Percentiles rank a stretch among this genome's conserved stretches.
Evolutionary conservation across 2,329 filamentous ascomycete species (phyloP).

Genomic region (Phialocephala subalpina): DNA sequence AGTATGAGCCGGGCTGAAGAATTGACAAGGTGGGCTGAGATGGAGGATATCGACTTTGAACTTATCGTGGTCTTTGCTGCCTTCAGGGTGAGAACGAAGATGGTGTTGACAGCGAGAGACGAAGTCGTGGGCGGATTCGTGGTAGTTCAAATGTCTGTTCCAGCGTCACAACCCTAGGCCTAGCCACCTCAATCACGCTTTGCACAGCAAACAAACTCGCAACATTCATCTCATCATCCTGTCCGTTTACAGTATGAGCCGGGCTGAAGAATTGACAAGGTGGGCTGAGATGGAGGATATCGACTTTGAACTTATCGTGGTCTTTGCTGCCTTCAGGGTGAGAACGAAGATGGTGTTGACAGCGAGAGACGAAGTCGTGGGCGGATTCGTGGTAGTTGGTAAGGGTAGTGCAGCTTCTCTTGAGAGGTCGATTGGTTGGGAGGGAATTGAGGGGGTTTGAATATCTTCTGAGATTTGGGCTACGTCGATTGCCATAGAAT

Average conservation of each 20-base stretch:
- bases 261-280: conserved; percentile 82
- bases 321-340: background rate
- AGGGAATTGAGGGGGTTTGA: background rate
- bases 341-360: conserved; percentile 16
- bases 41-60: conserved; percentile 73
- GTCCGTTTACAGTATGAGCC: conserved; percentile 67
- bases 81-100: conserved; percentile 18
- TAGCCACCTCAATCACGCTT: conserved; percentile 62
- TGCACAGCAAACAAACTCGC: conserved; percentile 63
- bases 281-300: conserved; percentile 78
- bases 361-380: conserved; percentile 55
- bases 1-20: conserved; percentile 77
- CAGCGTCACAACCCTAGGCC: conserved; percentile 76
- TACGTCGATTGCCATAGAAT: background rate
- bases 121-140: conserved; percentile 58
- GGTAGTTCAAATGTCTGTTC: conserved; percentile 78
- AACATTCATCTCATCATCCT: conserved; percentile 72
- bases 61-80: conserved; percentile 22
- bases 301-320: conserved; percentile 55
- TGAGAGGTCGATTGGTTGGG: conserved; percentile 13
- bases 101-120: conserved; percentile 41
- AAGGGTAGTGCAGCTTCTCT: background rate
- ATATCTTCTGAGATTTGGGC: background rate
- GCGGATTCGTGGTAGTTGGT: conserved; percentile 59
- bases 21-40: conserved; percentile 80